phyloP scores from a whole-genome alignment of 129 eudicot genomes.

The Smallanthus sonchifolius region DNA sequence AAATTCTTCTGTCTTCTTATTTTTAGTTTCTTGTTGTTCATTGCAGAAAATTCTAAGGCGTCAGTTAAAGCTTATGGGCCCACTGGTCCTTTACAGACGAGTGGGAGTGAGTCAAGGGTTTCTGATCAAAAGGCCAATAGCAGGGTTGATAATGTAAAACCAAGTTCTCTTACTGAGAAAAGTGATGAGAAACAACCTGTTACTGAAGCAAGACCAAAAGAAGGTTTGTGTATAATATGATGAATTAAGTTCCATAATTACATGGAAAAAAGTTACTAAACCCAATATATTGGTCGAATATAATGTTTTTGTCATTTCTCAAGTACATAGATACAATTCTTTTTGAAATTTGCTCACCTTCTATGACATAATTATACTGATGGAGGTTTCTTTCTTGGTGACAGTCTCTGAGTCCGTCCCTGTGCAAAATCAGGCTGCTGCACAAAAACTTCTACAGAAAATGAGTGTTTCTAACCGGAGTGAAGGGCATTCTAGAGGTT shows the following conservation, averaged over 20 bases:
- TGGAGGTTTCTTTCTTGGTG: slow-evolving; percentile 2
- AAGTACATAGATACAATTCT: not conserved
- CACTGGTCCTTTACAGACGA: slow-evolving; percentile 26
- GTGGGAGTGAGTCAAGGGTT: slow-evolving; percentile 15
- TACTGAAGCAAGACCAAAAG: slow-evolving; percentile 66
- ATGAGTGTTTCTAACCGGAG: slow-evolving; percentile 42
- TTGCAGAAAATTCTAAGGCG: slow-evolving; percentile 37
- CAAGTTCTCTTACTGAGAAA: slow-evolving; percentile 26
- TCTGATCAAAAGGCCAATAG: slow-evolving; percentile 22
- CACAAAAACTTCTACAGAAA: slow-evolving; percentile 85
- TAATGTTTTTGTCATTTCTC: not conserved
- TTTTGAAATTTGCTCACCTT: not conserved
- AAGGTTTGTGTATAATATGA: slow-evolving; percentile 44
- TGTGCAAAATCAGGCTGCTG: slow-evolving; percentile 90
- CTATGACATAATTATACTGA: slow-evolving; percentile 1
- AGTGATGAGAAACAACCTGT: slow-evolving; percentile 35
- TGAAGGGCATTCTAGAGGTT: slow-evolving; percentile 48
- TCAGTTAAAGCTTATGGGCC: slow-evolving; percentile 29
- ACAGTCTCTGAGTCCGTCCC: slow-evolving; percentile 61
- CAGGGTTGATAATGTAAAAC: slow-evolving; percentile 22
- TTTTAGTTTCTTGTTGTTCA: not conserved
- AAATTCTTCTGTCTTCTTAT: not conserved
- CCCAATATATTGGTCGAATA: slow-evolving; percentile 8
- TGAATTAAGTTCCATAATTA: not conserved
- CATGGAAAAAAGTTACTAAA: not conserved